A percentile compares a stretch with the other conserved stretches of the same genome.
Evolutionary conservation across 305 asterid genomes (phyloP).

Genomic region (Caryopteris hybrid): DNA sequence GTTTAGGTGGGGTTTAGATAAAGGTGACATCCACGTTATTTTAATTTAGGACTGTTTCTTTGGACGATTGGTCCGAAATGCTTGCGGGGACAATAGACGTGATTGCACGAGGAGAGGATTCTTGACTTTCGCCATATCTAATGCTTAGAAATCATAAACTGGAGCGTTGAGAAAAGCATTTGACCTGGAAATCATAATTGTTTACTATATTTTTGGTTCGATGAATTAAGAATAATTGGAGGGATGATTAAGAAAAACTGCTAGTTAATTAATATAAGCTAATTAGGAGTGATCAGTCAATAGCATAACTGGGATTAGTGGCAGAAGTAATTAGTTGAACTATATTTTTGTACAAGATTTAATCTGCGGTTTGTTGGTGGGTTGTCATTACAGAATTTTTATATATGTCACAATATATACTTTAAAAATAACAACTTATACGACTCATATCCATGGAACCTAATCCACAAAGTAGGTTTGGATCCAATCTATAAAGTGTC

Average conservation of each 20-base stretch:
- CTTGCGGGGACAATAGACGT: not conserved
- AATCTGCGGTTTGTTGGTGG: no score
- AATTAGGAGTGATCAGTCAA: not conserved
- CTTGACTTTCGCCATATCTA: not conserved
- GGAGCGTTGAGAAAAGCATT: not conserved
- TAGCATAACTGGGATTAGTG: not conserved
- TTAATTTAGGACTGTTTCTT: not conserved
- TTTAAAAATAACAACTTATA: no score
- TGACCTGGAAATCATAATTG: slow-evolving; percentile 9
- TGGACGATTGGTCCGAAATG: no score
- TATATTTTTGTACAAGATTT: not conserved
- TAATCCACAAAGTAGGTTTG: no score
- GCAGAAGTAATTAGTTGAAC: not conserved
- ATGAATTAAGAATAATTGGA: not conserved
- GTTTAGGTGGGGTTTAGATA: slow-evolving; percentile 7
- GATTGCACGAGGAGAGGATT: not conserved
- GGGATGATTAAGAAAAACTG: not conserved
- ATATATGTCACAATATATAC: no score
- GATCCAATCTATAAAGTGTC: no score
- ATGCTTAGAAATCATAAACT: not conserved
- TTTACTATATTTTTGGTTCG: not conserved
- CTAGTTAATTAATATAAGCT: not conserved
- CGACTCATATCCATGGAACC: no score
- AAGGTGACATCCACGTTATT: not conserved
- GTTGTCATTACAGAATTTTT: not conserved